Evolutionary conservation across 805 yeast species (phyloP), one percentile per base, ranked within the genome.

Genomic region (Ogataea neopini): DNA sequence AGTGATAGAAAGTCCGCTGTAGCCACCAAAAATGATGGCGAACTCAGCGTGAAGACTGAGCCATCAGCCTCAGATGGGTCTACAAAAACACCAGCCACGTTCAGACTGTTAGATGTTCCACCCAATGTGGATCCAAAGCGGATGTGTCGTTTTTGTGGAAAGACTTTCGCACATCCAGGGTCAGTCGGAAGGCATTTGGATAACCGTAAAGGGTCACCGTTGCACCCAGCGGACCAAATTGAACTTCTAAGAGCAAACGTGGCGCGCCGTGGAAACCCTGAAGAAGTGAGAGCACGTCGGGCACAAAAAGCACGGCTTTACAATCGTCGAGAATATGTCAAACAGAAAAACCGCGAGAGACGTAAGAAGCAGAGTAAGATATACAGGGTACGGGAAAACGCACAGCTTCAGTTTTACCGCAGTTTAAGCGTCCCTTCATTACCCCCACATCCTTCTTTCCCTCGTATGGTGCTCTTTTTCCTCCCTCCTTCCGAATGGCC

Each of bases 131-230:
- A 61, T 33, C 65, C 64, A 2, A 68, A 71, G 55, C 68, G 60
- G 50, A 60, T 67, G 45, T 80, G 86, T 58, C 68, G 68, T 0
- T 80, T 79, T 56, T 81, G 86, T 54, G 76, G 76, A 1, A 69
- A 72, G 48, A 67, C 73, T 1, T 82, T 81, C 59, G 72, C 80
- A 2, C 79, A 79, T 49, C 77, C 80, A 6, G 84, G 85, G 1
- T 77, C 83, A 0, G 65, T 80, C 47, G 85, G 85, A 1, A 67
- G 86, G 29, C 86, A 81, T 59, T 59, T 82, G 36, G 86, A 82
- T 54, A 60, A 70, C 38, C 74, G 78, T 50, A 76, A 77, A 45
- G 86, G 86, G 1, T 72, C 80, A 8, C 57, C 68, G 1, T 45
- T 63, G 13, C 86, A 81, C 52, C 86, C 86, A 0, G 58, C 66